Evolutionary conservation across 192 early-diverging fungal species (phyloP), one percentile per base, ranked within the genome.

Genomic region (Anaeromyces robustus): DNA sequence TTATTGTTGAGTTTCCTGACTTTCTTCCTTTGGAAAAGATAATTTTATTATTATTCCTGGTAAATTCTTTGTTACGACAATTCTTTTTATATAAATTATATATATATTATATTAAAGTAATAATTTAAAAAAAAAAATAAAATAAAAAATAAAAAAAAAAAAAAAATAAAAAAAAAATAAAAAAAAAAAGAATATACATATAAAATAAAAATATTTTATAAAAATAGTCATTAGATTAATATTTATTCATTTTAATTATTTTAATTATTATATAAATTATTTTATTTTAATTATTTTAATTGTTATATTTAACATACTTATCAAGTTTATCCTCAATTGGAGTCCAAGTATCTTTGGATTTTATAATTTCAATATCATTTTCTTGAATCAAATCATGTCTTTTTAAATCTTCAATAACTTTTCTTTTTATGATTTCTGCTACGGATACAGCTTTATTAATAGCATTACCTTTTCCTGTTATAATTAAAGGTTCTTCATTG

Each of bases 361-460:
- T 28, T n/a, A 85, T 78, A 34, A 68, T 79, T 32, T n/a, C 77
- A 12, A 86, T 85, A 29, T 80, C 41, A 17, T 80, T 86, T 26
- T 86, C 85, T 82, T 86, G 85, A 52, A 29, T 29, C 14, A 86
- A 68, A 68, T 68, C 52, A 9, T 68, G 22, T 68, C 52, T 68
- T 26, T 68, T 29, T 29, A 30, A 19, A n/a, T 87, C 87, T 30
- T 86, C 86, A 83, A 91, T 81, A 9, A 68, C 26, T 1, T 85
- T 78, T 77, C 92, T 85, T 77, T 93, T 93, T 29, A 91, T 85
- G 37, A 93, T 93, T 80, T 93, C 92, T 12, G 87, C 87, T 22
- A 93, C 88, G 0, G 92, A 86, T 1, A 93, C 88, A 29, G 92
- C 87, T 30, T 92, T 92, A 39, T 89, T 90, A 59, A 93, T 85